phyloP scores from a whole-genome alignment of 768 basidiomycete species.

The Suillus subaureus region DNA sequence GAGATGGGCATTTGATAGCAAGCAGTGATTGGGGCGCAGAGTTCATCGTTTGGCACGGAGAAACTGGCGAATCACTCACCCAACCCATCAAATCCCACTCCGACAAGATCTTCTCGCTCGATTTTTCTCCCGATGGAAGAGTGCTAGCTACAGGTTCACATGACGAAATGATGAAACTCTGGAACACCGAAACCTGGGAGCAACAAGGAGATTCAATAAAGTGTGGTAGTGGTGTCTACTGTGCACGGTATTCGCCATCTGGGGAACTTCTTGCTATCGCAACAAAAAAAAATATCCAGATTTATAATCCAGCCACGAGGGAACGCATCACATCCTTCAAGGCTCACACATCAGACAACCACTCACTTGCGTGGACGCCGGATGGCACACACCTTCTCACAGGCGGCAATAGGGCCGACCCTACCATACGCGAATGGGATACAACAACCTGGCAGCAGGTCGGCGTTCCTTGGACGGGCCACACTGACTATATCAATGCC shows the following conservation, averaged over 20 bases:
- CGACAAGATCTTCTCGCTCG: not conserved
- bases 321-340: not conserved
- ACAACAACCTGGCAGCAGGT: not conserved
- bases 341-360: not conserved
- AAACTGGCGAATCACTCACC: not conserved
- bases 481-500: not conserved
- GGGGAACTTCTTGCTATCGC: not conserved
- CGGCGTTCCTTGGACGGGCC: not conserved
- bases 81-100: not conserved
- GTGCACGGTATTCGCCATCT: not conserved
- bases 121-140: not conserved
- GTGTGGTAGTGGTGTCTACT: not conserved
- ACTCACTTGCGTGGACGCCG: not conserved
- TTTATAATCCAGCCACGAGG: not conserved
- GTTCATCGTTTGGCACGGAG: not conserved
- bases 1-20: not conserved
- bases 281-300: too few relatives aligned
- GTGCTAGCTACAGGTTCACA: not conserved
- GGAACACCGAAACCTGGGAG: not conserved
- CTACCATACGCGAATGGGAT: not conserved
- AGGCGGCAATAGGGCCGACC: not conserved
- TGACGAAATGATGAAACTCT: not conserved
- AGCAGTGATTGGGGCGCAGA: rapidly evolving
- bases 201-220: not conserved
- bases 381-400: not conserved